Base-by-base conservation (phyloP, 73 alveolate genomes). In the Paraurostyla sp. region DNA sequence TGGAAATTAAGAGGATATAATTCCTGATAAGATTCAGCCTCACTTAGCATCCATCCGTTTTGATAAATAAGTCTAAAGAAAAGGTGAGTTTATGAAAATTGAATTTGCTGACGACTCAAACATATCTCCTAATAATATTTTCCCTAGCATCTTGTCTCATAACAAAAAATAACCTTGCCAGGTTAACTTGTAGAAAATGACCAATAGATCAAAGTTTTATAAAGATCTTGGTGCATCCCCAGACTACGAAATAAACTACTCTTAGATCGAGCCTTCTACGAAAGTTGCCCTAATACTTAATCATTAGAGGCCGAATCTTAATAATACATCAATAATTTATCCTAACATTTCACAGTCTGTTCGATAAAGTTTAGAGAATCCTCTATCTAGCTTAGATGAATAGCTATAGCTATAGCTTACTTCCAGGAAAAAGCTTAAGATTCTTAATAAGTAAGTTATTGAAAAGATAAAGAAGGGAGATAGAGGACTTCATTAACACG, bases 71-170 rank as follows among this genome's bases (percentile, higher is more conserved):
- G 16, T 36, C 7, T 35, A n/a, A 4, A 9, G 84, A 6, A 69
- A 69, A 40, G 23, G n/a, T 43, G 84, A 69, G 22, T 9, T 16
- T 23, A 35, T 69, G 18, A 69, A 38, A 40, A 63, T 41, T 3
- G 38, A 69, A 7, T 6, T 69, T 11, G 42, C 59, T 11, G 84
- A 69, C 23, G 84, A 69, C 38, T 69, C 84, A 11, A 69, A 69
- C 38, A 69, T 69, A 22, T 59, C 29, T 18, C 38, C 29, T 25
- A 41, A 69, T 4, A 69, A 69, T 29, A 69, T 69, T 16, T 69
- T 69, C 41, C 84, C 84, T 3, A 15, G 22, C 29, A 69, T 69
- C 3, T 23, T 69, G 6, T 15, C 84, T 18, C 4, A 36, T 3
- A 69, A 69, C 40, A 69, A 69, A 40, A 69, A 25, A 38, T 18